Base-by-base conservation (phyloP, 2,329 filamentous ascomycete species). In the Aspergillus texensis region DNA sequence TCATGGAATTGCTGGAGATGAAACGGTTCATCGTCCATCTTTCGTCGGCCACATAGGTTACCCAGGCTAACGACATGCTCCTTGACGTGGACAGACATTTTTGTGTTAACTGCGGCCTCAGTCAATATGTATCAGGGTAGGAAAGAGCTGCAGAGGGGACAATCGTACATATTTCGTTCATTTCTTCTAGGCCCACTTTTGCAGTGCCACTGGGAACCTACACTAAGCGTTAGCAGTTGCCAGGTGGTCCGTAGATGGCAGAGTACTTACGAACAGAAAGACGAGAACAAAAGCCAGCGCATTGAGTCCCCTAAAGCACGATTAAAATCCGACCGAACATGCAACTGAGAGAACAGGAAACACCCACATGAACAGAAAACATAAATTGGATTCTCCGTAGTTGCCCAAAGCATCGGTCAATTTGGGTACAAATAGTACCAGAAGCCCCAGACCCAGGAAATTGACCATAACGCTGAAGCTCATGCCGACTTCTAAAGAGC, bases 401-500 rank as follows among this genome's bases (percentile, higher is more conserved):
- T 39, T 8, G 6, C 32, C 58, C n/a, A 67, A 60, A 3, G 26
- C 45, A 1, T n/a, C 11, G 0, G 59, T 65, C 45, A 69, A 54
- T 16, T n/a, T n/a, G 10, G 68, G 69, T 2, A 71, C 69, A 55
- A 71, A 66, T 6, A 67, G 61, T 2, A 71, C 63, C 34, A 70
- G 36, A 10, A 70, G 48, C 1, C 66, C 64, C 1, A 70, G 61
- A 3, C 70, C 67, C 14, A 70, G 61, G 46, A 72, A 70, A 34
- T 71, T 71, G 19, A 69, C 60, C 69, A 70, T 70, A 12, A 71
- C 70, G 19, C 68, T 71, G 21, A 72, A 70, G 34, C 68, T 68
- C 68, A 71, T 72, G 19, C 70, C 70, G 8, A 71, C 63, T 57
- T 72, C 70, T 70, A 28, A 4, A 28, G 10, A 14, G n/a, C n/a